Base-by-base conservation (phyloP, 208 protist species). In the Wallacemonas sp. region DNA sequence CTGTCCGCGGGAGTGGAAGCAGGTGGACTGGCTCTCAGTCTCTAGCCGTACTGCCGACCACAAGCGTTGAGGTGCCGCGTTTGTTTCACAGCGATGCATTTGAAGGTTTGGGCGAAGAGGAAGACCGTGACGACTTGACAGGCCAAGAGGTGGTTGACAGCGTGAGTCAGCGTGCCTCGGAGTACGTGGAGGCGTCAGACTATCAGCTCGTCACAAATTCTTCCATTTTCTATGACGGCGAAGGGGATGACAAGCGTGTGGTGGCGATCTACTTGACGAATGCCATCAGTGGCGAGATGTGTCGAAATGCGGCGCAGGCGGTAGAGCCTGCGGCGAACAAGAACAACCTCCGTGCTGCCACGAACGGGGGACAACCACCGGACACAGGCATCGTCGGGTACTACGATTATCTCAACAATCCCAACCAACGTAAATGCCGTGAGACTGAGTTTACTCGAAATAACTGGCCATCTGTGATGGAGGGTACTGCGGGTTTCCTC, bases 351-450 rank as follows among this genome's bases (percentile, higher is more conserved):
- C 72, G 93, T 27, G 83, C 85, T 0, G 64, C 65, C 2, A 86
- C 77, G 9, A 96, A 97, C 76, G 88, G 89, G 31, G 90, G 90
- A 24, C 46, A 61, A n/a, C 87, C 88, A 27, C 93, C 90, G 12
- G 77, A 95, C 59, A 94, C 86, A 9, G 90, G 93, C 45, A 91
- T 97, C 64, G 85, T 91, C 0, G 93, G 90, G 31, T 95, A 87
- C 66, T 97, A 97, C 65, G 93, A 97, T 67, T 97, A 96, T 58
- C 71, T 96, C 17, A 94, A 75, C 36, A 93, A 92, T 58, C 89
- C 90, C 2, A 85, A 73, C 3, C 70, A 49, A 44, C 75, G 70
- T 41, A 97, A 96, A 61, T 97, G 90, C 60, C 82, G 93, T 22
- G 82, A 94, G 64, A 97, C 90, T 6, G 71, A 83, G 62, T 97